Conservation (phyloP, 768 basidiomycete species). For the Thelephora ganbajun region DNA sequence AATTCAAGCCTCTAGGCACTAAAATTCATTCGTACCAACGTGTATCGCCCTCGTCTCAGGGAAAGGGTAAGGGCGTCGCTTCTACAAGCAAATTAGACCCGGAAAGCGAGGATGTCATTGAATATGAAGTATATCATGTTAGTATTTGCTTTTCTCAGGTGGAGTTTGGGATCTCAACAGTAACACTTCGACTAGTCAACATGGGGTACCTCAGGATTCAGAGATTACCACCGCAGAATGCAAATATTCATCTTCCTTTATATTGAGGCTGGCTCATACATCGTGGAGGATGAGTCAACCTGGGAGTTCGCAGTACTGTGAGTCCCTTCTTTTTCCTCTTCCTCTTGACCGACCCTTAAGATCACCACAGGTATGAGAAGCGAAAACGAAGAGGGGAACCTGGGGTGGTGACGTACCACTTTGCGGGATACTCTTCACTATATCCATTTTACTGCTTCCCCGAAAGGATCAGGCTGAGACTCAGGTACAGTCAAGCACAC, state of each 20-base stretch:
- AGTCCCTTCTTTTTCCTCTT: slow-evolving; percentile 18
- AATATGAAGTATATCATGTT: slow-evolving; percentile 87
- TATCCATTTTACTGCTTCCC: slow-evolving; percentile 96
- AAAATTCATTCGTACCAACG: slow-evolving; percentile 68
- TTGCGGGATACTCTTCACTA: slow-evolving; percentile 86
- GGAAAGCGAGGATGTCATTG: slow-evolving; percentile 46
- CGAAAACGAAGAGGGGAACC: slow-evolving; percentile 43
- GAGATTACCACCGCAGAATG: slow-evolving; percentile 83
- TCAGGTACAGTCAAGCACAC: slow-evolving; percentile 42
- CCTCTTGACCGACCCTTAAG: background rate
- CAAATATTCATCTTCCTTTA: slow-evolving; percentile 90
- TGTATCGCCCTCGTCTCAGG: slow-evolving; percentile 26
- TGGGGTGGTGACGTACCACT: slow-evolving; percentile 63
- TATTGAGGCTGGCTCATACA: slow-evolving; percentile 92
- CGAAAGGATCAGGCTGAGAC: slow-evolving; percentile 71
- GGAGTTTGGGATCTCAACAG: slow-evolving; percentile 1
- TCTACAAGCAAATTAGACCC: slow-evolving; percentile 24
- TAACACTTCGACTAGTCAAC: slow-evolving; percentile 38
- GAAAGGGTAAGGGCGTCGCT: slow-evolving; percentile 40
- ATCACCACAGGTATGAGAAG: slow-evolving; percentile 59
- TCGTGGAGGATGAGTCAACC: slow-evolving; percentile 81
- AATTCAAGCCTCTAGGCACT: slow-evolving; percentile 67
- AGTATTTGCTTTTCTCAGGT: slow-evolving; percentile 16
- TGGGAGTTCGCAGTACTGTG: slow-evolving; percentile 92
- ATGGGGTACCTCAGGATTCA: slow-evolving; percentile 78